phyloP scores from a whole-genome alignment of 2,329 filamentous ascomycete genomes.

The Neopestalotiopsis rosae region DNA sequence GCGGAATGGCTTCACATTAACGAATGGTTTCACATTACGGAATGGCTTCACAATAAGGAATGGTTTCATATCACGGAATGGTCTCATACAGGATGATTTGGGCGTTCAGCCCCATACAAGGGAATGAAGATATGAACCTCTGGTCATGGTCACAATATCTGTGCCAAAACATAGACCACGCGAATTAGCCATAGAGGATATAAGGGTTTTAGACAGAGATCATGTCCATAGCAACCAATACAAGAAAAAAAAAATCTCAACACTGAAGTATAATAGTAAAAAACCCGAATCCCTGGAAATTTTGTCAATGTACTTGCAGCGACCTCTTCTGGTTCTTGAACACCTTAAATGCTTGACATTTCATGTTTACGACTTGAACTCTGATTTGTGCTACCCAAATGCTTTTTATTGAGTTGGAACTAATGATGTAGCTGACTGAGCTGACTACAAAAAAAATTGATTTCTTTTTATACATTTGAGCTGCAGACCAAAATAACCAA shows the following conservation, averaged over 20 bases:
- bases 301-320: too few species aligned
- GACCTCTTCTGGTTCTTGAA: neutral
- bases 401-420: neutral
- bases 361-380: neutral
- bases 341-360: neutral
- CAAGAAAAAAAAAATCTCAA: neutral
- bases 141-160: neutral
- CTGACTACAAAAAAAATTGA: neutral
- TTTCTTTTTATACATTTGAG: neutral
- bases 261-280: neutral
- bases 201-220: neutral
- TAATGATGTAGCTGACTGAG: neutral
- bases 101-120: neutral
- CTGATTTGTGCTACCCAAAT: neutral
- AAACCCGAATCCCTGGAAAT: too few species aligned
- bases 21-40: too few species aligned
- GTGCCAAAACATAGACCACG: neutral
- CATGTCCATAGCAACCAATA: neutral
- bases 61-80: neutral
- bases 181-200: neutral
- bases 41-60: too few species aligned
- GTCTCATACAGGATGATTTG: neutral
- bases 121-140: neutral
- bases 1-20: too few species aligned
- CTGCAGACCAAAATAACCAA: neutral